phyloP scores from a whole-genome alignment of 1,284 basidiomycete genomes.

The Trichosporon coremiiforme region DNA sequence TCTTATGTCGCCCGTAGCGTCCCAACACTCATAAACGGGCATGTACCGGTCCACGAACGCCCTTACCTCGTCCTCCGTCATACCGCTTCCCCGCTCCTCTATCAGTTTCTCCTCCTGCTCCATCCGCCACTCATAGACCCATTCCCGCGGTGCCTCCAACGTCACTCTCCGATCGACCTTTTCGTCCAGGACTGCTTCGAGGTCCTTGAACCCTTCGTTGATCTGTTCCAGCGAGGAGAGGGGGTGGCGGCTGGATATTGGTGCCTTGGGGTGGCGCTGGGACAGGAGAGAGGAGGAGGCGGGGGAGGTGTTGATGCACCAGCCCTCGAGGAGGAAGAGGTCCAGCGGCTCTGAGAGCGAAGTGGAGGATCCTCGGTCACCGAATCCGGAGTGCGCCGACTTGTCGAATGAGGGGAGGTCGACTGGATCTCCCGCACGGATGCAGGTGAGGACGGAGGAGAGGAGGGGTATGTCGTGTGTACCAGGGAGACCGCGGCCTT shows the following conservation, averaged over 20 bases:
- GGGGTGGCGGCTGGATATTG: constrained; percentile 34
- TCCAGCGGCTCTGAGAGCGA: constrained; percentile 63
- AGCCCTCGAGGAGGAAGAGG: constrained; percentile 72
- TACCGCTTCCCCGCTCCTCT: constrained; percentile 77
- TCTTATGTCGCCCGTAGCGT: neutral
- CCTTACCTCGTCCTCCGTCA: constrained; percentile 78
- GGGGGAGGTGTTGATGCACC: constrained; percentile 45
- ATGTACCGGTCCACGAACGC: constrained; percentile 61
- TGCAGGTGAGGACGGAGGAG: neutral
- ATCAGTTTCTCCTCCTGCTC: constrained; percentile 90
- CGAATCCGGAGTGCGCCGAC: constrained; percentile 72
- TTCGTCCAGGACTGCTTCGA: neutral
- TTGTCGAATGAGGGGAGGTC: constrained; percentile 69
- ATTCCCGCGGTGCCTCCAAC: constrained; percentile 1
- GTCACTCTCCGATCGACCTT: neutral
- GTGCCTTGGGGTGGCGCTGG: neutral
- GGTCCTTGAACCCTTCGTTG: constrained; percentile 28
- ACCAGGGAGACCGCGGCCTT: constrained; percentile 52
- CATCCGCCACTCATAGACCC: constrained; percentile 67
- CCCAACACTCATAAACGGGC: constrained; percentile 44
- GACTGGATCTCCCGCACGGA: neutral
- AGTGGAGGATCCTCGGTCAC: constrained; percentile 64
- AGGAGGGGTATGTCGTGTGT: constrained; percentile 45
- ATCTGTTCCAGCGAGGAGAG: constrained; percentile 35
- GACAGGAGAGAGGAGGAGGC: neutral